Conservation (phyloP, 208 protist species). For the Crithidia acanthocephali region DNA sequence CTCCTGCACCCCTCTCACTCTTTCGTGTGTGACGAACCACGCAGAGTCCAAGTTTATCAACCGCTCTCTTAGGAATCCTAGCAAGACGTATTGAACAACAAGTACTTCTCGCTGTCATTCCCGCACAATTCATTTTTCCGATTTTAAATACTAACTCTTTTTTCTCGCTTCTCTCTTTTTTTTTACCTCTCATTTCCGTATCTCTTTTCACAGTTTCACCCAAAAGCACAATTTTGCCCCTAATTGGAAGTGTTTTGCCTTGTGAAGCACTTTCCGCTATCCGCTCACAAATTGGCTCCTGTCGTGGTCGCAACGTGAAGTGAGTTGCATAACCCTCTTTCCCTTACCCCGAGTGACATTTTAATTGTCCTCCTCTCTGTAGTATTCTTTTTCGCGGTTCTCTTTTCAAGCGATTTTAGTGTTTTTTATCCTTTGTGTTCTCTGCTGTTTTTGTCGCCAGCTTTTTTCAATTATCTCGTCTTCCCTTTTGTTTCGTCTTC, state of each 20-base stretch:
- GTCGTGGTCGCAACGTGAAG: not conserved
- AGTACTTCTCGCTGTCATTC: not conserved
- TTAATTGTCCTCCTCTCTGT: not conserved
- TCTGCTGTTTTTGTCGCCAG: not conserved
- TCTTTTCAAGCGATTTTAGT: not conserved
- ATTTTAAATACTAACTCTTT: not conserved
- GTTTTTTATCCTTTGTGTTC: not conserved
- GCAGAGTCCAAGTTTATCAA: not conserved
- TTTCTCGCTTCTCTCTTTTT: constrained; percentile 9
- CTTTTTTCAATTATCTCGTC: not conserved
- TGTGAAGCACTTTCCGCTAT: not conserved
- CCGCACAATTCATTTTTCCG: constrained; percentile 1
- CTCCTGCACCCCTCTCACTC: not conserved
- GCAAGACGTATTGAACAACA: too few species aligned
- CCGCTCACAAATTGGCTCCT: not conserved
- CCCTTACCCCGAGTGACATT: not conserved
- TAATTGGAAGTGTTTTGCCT: not conserved
- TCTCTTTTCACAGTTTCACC: not conserved
- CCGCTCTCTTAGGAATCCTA: not conserved
- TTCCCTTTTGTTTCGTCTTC: constrained; percentile 8
- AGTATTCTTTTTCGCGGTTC: constrained; percentile 15
- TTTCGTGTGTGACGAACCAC: not conserved
- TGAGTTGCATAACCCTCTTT: not conserved
- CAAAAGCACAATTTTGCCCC: constrained; percentile 12
- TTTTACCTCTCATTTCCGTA: not conserved